These are phyloP conservation scores for Rhizoclosmatium sp. DNA, from an alignment of 192 early-diverging fungal genomes.

Conservation along the genomic window DNA sequence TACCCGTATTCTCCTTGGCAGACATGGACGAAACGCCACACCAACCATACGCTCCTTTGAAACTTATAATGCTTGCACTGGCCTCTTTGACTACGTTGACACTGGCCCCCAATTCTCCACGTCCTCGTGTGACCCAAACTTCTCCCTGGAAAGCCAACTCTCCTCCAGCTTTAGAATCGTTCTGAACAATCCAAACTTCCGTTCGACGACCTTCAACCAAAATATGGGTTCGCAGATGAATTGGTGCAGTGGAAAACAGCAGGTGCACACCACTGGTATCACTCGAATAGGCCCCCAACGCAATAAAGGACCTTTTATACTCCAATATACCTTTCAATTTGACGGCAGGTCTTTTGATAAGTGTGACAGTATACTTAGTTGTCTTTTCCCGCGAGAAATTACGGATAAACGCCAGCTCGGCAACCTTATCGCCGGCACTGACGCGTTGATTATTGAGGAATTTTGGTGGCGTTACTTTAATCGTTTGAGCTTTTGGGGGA, in stretches of 20 bases:
- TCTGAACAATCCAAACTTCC: slow-evolving; percentile 73
- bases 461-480: slow-evolving; percentile 5
- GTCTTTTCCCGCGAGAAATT: slow-evolving; percentile 65
- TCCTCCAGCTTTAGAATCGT: slow-evolving; percentile 53
- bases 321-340: slow-evolving; percentile 52
- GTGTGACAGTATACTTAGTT: slow-evolving; percentile 51
- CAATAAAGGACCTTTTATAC: slow-evolving; percentile 72
- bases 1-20: background rate
- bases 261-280: slow-evolving; percentile 58
- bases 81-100: slow-evolving; percentile 26
- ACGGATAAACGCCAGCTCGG: slow-evolving; percentile 60
- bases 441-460: slow-evolving; percentile 24
- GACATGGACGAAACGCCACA: background rate
- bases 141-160: slow-evolving; percentile 68
- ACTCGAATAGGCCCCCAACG: slow-evolving; percentile 65
- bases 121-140: slow-evolving; percentile 37
- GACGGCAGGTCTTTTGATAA: slow-evolving; percentile 25
- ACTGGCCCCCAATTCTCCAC: slow-evolving; percentile 42
- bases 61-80: slow-evolving; percentile 42
- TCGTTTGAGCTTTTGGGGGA: background rate
- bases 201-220: slow-evolving; percentile 26
- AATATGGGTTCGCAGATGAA: slow-evolving; percentile 50
- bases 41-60: slow-evolving; percentile 48
- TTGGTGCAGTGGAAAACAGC: slow-evolving; percentile 66
- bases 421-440: background rate